Evolutionary conservation across 192 early-diverging fungal species (phyloP).

Genomic region (Piromyces sp.): DNA sequence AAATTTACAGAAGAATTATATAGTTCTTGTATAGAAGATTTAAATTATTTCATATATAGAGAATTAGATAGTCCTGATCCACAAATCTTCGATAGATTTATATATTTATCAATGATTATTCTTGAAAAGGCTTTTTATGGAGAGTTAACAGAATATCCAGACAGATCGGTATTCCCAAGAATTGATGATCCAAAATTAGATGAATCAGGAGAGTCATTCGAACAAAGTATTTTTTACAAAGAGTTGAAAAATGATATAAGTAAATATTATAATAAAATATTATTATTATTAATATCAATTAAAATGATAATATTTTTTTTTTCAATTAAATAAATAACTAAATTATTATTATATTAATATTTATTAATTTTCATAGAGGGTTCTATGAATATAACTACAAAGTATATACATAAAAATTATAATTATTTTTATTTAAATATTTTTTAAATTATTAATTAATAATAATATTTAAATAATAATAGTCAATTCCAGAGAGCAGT

Average conservation of each 20-base stretch:
- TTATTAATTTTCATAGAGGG: no score
- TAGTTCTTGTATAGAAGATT: background rate
- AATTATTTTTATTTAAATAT: no score
- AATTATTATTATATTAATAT: no score
- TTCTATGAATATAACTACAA: no score
- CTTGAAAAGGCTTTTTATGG: background rate
- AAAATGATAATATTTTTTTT: no score
- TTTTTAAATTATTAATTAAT: no score
- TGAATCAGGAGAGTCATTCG: background rate
- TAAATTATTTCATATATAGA: background rate
- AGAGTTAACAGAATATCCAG: background rate
- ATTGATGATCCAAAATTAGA: background rate
- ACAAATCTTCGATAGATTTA: background rate
- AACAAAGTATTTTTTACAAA: background rate
- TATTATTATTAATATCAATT: no score
- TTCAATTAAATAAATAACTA: no score
- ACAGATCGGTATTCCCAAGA: background rate
- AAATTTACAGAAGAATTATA: background rate
- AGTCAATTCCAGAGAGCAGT: conserved; percentile 7
- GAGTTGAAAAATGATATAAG: background rate
- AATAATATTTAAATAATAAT: no score
- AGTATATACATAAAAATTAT: no score
- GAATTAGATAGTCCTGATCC: background rate
- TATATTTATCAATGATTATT: background rate
- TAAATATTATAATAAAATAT: background rate